Conservation (phyloP, 805 yeast genomes). For the Kuraishia capsulata region DNA sequence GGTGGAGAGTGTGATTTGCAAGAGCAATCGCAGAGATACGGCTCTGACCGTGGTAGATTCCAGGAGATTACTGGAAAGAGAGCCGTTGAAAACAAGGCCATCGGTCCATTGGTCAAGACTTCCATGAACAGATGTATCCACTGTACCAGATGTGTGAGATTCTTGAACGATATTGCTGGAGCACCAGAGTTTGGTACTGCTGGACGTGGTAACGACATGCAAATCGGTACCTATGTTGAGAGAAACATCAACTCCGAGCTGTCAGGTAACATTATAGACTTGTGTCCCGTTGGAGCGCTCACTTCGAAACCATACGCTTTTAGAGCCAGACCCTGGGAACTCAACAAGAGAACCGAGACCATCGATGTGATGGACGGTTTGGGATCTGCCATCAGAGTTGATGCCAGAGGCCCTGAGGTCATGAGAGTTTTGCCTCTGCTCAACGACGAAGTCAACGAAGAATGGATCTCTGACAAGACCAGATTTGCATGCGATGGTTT, state of each 20-base stretch:
- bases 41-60: slow-evolving; percentile 82
- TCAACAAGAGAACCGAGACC: slow-evolving; percentile 71
- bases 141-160: slow-evolving; percentile 86
- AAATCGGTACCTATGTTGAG: slow-evolving; percentile 83
- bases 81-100: slow-evolving; percentile 84
- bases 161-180: slow-evolving; percentile 86
- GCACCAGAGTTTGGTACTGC: slow-evolving; percentile 85
- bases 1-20: slow-evolving; percentile 93
- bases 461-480: slow-evolving; percentile 86
- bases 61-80: slow-evolving; percentile 76
- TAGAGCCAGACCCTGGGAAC: slow-evolving; percentile 89
- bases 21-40: slow-evolving; percentile 78
- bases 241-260: slow-evolving; percentile 77
- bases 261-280: slow-evolving; percentile 79
- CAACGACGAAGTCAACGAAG: slow-evolving; percentile 82
- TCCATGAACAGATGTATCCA: slow-evolving; percentile 91
- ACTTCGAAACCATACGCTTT: slow-evolving; percentile 90
- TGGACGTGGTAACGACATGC: slow-evolving; percentile 89
- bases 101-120: slow-evolving; percentile 84
- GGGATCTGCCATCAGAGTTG: slow-evolving; percentile 79
- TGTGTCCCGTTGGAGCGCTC: slow-evolving; percentile 89
- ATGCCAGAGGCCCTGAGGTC: slow-evolving; percentile 79
- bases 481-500: slow-evolving; percentile 82
- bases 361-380: slow-evolving; percentile 78
- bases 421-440: slow-evolving; percentile 81